Conservation (phyloP, 2,329 filamentous ascomycete species). For the Fusarium luffae region DNA sequence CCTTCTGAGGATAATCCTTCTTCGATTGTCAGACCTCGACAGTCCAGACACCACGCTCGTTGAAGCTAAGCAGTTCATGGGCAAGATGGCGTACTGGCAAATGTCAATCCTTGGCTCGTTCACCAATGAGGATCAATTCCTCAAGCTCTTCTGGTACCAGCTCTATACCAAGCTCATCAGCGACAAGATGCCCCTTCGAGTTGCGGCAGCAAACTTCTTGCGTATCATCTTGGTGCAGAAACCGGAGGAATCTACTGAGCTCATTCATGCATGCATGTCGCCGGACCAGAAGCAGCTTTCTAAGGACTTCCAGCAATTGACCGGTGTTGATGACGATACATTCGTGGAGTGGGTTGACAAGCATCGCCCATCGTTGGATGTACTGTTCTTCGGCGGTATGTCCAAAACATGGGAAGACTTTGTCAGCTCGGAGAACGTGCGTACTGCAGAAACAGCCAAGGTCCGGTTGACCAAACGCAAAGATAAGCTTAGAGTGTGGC, state of each 20-base stretch:
- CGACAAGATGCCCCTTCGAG: constrained; percentile 71
- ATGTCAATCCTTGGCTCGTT: constrained; percentile 85
- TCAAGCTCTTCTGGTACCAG: constrained; percentile 90
- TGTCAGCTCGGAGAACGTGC: constrained; percentile 82
- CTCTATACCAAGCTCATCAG: constrained; percentile 91
- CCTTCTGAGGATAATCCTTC: constrained; percentile 81
- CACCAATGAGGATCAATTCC: constrained; percentile 80
- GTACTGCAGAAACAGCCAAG: constrained; percentile 79
- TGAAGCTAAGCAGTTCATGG: constrained; percentile 77
- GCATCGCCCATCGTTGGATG: constrained; percentile 80
- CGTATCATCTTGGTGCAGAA: constrained; percentile 95
- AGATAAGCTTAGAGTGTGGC: constrained; percentile 86
- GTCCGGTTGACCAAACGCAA: constrained; percentile 77
- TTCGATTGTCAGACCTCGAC: constrained; percentile 86
- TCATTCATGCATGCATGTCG: constrained; percentile 78
- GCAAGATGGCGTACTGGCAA: constrained; percentile 95
- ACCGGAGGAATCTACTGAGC: constrained; percentile 78
- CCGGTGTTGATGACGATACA: constrained; percentile 87
- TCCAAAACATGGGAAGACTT: constrained; percentile 90
- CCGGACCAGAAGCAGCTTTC: constrained; percentile 77
- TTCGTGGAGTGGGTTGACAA: constrained; percentile 91
- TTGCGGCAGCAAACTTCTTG: constrained; percentile 85
- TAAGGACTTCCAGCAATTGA: constrained; percentile 83
- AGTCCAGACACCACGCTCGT: constrained; percentile 67
- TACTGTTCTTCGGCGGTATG: constrained; percentile 83